Evolutionary conservation across 164 flowering plant genomes (phyloP).

Genomic region (Magnolia changhungtana): DNA sequence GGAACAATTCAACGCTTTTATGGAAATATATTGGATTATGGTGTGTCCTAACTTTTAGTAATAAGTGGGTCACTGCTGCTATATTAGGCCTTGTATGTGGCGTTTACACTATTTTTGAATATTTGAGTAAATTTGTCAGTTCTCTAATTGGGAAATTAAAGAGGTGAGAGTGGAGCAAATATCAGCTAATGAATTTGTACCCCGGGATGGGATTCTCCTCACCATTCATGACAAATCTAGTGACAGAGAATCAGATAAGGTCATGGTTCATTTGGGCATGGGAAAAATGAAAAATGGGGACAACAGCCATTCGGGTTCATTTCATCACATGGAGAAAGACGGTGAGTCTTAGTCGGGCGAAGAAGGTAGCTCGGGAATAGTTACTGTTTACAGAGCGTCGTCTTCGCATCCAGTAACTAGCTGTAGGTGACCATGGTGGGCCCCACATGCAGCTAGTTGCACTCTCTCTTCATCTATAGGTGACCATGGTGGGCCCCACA

Average conservation of each 20-base stretch:
- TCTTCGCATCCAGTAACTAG: slow-evolving; percentile 39
- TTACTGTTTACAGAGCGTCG: slow-evolving; percentile 29
- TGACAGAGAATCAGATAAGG: slow-evolving; percentile 58
- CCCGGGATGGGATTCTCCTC: slow-evolving; percentile 34
- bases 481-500: too few relatives aligned
- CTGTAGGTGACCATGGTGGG: too few relatives aligned
- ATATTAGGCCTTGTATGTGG: too few relatives aligned
- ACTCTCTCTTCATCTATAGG: too few relatives aligned
- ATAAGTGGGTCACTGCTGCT: too few relatives aligned
- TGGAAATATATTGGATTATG: too few relatives aligned
- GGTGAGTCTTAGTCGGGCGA: slow-evolving; percentile 53
- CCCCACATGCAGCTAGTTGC: too few relatives aligned
- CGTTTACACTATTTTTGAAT: too few relatives aligned
- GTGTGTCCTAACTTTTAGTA: too few relatives aligned
- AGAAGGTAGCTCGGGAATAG: slow-evolving; percentile 34
- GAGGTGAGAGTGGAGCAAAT: slow-evolving; percentile 66
- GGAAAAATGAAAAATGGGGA: slow-evolving; percentile 42
- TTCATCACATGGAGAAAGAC: slow-evolving; percentile 55
- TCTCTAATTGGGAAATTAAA: slow-evolving; percentile 50
- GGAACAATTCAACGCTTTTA: too few relatives aligned
- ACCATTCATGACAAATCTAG: slow-evolving; percentile 43
- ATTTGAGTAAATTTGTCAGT: too few relatives aligned
- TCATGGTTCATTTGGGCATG: slow-evolving; percentile 33
- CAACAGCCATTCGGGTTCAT: slow-evolving; percentile 58
- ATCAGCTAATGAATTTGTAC: slow-evolving; percentile 30